Evolutionary conservation across 2,329 filamentous ascomycete genomes (phyloP).

Genomic region (Rasamsonia emersonii): DNA sequence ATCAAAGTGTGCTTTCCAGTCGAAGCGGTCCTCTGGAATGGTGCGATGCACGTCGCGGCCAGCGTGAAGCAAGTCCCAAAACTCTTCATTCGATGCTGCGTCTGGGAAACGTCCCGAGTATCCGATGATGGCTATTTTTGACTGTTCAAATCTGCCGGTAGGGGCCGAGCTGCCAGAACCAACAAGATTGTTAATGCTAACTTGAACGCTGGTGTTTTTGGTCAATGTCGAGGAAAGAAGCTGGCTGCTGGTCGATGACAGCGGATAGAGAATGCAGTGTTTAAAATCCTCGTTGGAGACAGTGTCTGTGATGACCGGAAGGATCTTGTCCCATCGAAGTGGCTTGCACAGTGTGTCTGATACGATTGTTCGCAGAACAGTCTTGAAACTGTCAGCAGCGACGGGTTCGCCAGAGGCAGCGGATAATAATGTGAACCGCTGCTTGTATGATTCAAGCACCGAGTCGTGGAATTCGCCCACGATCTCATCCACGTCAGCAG

Average conservation of each 20-base stretch:
- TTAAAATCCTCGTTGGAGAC: constrained; percentile 9
- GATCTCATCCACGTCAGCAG: constrained; percentile 44
- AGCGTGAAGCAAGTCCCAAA: constrained; percentile 28
- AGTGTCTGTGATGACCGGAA: constrained; percentile 18
- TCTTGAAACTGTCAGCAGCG: constrained; percentile 19
- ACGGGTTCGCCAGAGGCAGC: constrained; percentile 27
- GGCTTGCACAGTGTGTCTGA: constrained; percentile 31
- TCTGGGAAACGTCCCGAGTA: constrained; percentile 68
- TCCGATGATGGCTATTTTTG: constrained; percentile 64
- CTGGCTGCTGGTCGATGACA: constrained; percentile 24
- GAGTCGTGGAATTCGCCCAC: constrained; percentile 33
- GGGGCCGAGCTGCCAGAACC: constrained; percentile 14
- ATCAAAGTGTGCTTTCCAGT: constrained; percentile 26
- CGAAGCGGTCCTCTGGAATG: constrained; percentile 25
- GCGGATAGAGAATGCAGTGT: constrained; percentile 20
- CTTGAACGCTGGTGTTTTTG: too few relatives aligned
- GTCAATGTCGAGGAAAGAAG: constrained; percentile 23
- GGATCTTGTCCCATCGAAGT: constrained; percentile 34
- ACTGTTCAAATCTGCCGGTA: constrained; percentile 23
- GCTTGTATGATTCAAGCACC: constrained; percentile 19
- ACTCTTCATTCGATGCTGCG: constrained; percentile 33
- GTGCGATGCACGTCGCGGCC: constrained; percentile 25
- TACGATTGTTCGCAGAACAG: constrained; percentile 24
- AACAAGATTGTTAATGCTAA: constrained; percentile 17
- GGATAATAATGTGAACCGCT: constrained; percentile 29